These are phyloP conservation scores for Leccinum variicolor DNA, from an alignment of 768 basidiomycete species.

Conservation along the genomic window DNA sequence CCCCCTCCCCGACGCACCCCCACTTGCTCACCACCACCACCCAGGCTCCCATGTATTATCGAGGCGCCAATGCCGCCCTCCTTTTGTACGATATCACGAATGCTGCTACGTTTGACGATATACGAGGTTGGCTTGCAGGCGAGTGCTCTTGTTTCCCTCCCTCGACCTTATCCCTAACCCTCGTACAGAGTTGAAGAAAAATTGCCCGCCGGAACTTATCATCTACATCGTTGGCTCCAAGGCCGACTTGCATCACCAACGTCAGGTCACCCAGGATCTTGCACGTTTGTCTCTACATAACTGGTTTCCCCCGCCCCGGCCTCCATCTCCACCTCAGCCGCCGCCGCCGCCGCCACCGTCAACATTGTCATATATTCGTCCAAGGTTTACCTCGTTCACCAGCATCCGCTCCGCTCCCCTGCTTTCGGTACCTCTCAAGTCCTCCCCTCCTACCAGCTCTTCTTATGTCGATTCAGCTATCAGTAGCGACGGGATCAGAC, in stretches of 20 bases:
- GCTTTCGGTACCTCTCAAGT: slow-evolving; percentile 39
- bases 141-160: slow-evolving; percentile 17
- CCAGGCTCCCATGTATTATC: slow-evolving; percentile 95
- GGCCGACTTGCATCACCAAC: slow-evolving; percentile 68
- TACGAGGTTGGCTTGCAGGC: slow-evolving; percentile 91
- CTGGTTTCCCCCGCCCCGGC: slow-evolving; percentile 83
- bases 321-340: slow-evolving; percentile 62
- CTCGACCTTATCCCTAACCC: background rate
- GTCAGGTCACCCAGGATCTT: slow-evolving; percentile 77
- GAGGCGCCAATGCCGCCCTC: slow-evolving; percentile 92
- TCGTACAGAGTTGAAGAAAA: slow-evolving; percentile 78
- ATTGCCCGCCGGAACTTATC: slow-evolving; percentile 82
- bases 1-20: background rate
- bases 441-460: slow-evolving; percentile 53
- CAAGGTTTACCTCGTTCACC: slow-evolving; percentile 38
- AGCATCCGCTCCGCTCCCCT: slow-evolving; percentile 61
- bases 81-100: slow-evolving; percentile 96
- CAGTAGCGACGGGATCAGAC: slow-evolving; percentile 48
- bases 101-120: slow-evolving; percentile 81
- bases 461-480: slow-evolving; percentile 62
- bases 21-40: slow-evolving; percentile 12
- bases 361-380: slow-evolving; percentile 35
- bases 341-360: slow-evolving; percentile 50
- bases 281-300: slow-evolving; percentile 80
- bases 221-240: slow-evolving; percentile 97